A percentile compares a stretch with the other conserved stretches of the same genome.
phyloP scores from a whole-genome alignment of 148 eudicot species.

The Gaultheria prostrata region DNA sequence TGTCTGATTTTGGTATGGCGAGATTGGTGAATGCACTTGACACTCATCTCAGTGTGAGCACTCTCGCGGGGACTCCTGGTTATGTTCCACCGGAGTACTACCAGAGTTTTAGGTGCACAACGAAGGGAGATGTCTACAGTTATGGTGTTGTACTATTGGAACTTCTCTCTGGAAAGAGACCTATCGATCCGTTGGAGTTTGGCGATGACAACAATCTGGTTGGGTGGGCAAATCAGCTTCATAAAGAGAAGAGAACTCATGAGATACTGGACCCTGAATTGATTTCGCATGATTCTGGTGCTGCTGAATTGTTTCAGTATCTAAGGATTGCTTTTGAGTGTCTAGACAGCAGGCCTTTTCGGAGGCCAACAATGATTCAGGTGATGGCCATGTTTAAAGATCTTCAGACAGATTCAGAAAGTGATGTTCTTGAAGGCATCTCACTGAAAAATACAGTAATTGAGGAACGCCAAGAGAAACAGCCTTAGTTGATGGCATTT shows the following conservation, averaged over 20 bases:
- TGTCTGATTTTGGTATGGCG: constrained; percentile 68
- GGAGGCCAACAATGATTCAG: constrained; percentile 61
- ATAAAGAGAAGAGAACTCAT: constrained; percentile 26
- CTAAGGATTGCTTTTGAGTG: constrained; percentile 48
- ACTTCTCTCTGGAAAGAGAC: constrained; percentile 51
- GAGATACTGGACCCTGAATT: constrained; percentile 49
- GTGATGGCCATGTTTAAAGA: constrained; percentile 61
- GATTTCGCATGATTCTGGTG: constrained; percentile 25
- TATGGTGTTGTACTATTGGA: constrained; percentile 52
- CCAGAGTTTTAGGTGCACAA: constrained; percentile 59
- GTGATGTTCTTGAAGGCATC: constrained; percentile 47
- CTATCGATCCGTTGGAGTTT: constrained; percentile 42
- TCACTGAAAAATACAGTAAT: constrained; percentile 38
- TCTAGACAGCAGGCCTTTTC: constrained; percentile 44
- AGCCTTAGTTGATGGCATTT: constrained; percentile 17
- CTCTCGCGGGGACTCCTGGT: constrained; percentile 61
- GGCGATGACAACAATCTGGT: constrained; percentile 63
- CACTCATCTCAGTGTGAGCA: constrained; percentile 59
- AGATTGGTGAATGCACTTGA: constrained; percentile 53
- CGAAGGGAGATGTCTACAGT: constrained; percentile 59
- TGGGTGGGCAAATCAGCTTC: constrained; percentile 61
- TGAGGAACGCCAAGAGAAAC: constrained; percentile 48
- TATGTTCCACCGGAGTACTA: constrained; percentile 64
- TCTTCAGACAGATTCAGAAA: constrained; percentile 46
- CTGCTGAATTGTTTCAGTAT: constrained; percentile 38